Evolutionary conservation across 1,284 basidiomycete species (phyloP), one percentile per base, ranked within the genome.

Genomic region (Cutaneotrichosporon cavernicola): DNA sequence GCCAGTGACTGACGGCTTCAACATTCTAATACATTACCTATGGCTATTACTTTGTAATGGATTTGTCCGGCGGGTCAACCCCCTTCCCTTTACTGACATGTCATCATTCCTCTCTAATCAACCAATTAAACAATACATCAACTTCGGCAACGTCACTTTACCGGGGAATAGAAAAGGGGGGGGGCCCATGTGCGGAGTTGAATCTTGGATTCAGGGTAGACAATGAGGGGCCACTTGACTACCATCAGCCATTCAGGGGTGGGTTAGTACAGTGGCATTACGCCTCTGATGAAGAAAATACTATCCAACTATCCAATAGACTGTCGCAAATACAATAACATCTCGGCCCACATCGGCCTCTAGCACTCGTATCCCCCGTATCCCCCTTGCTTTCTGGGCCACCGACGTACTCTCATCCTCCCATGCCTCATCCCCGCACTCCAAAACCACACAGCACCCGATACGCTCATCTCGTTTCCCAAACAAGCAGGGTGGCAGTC

Each of bases 31-130:
- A n/a, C n/a, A n/a, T n/a, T n/a, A n/a, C n/a, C n/a, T n/a, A n/a
- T n/a, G n/a, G n/a, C n/a, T 9, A 43, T 5, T 49, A 14, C 21
- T 10, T 51, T 13, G n/a, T 8, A 14, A 13, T 32, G 13, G 26
- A 52, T 53, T 53, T 53, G 51, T 53, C 51, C 51, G 51, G 31
- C 51, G 51, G 51, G 30, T 14, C 51, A 53, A 53, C 30, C 26
- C 26, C 30, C 14, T 5, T 50, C 26, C 30, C 14, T 5, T 50
- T 49, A 16, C 14, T 2, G 9, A 18, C 1, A 46, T 46, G 43
- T 18, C 16, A 46, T 46, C 18, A 46, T n/a, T 18, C 13, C 38
- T 11, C 14, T n/a, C 18, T 46, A 46, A 46, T 46, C 18, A 46
- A 9, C 43, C 43, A 46, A 46, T 46, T 46, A 46, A 18, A 46